Evolutionary conservation across 75 land plant species (phyloP), one percentile per base, ranked within the genome.

Genomic region (Sequoiadendron giganteum): DNA sequence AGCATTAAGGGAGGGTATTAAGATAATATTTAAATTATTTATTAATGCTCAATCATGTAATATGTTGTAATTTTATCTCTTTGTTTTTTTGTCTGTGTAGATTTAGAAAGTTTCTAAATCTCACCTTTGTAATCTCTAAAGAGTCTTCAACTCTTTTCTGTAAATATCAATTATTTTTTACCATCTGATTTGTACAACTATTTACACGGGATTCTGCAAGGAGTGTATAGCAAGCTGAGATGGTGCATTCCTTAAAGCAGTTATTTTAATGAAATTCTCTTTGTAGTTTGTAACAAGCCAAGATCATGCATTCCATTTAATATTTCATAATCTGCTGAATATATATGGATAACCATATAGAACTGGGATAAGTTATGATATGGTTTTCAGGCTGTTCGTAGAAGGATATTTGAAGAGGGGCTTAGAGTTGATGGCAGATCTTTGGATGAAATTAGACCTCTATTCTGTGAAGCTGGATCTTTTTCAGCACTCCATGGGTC

Each of bases 361-460:
- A 47, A 45, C 84, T 75, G 77, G 14, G 34, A 11, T 47, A 82
- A 82, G 48, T 28, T 82, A 9, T n/a, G 47, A 1, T 25, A 21
- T 86, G 39, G 11, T 70, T 11, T 68, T 54, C 85, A 96, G 98
- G 87, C 92, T 82, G 93, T 97, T 25, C 95, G 98, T 13, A 85
- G 82, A 87, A 95, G 96, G 86, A 91, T 97, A 73, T 94, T 97
- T 91, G 87, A 88, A 28, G 88, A 93, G 86, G 98, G 96, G 13
- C 32, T 88, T 70, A 90, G 99, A 76, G 95, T 97, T 87, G 99
- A 97, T 93, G 99, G 99, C 0, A 93, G 99, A 89, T 85, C 85
- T 21, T 97, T 97, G 76, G 88, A 96, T 90, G 96, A 94, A 92
- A 98, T 97, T 72, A 89, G 98, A 82, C 99, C 98, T 32, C 16